These are phyloP conservation scores for Fusarium keratoplasticum DNA, from an alignment of 2,329 filamentous ascomycete species.

Conservation along the genomic window DNA sequence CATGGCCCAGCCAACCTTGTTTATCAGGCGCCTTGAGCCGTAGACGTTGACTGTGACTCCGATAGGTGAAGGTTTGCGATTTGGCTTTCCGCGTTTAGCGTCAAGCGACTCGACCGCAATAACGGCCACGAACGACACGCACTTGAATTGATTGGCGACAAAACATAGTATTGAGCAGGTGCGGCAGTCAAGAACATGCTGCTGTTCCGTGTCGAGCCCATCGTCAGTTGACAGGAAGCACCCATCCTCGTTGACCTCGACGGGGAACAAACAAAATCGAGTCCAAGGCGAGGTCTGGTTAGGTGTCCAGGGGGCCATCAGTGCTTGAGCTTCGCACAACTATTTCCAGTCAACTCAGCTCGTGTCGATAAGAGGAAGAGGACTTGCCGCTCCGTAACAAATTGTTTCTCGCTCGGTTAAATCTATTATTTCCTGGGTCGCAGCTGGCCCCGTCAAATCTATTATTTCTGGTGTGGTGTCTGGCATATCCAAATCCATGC, in stretches of 20 bases:
- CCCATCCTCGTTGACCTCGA: rapidly evolving
- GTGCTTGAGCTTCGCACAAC: not conserved
- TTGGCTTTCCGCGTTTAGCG: rapidly evolving
- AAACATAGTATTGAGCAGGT: not conserved
- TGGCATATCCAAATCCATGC: not conserved
- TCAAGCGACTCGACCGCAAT: rapidly evolving
- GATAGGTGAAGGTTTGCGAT: rapidly evolving
- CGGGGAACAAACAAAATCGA: not conserved
- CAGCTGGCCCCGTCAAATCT: too few relatives aligned
- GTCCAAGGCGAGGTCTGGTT: not conserved
- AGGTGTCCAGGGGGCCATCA: not conserved
- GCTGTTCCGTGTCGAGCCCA: not conserved
- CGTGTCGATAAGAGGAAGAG: rapidly evolving
- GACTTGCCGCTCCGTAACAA: constrained; percentile 2
- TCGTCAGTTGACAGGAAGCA: rapidly evolving
- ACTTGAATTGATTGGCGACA: rapidly evolving
- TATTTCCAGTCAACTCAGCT: not conserved
- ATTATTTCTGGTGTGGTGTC: too few relatives aligned
- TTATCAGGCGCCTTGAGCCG: rapidly evolving
- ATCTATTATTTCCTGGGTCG: too few relatives aligned
- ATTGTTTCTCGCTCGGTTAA: not conserved
- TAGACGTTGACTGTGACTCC: not conserved
- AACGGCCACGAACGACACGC: not conserved
- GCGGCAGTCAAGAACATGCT: not conserved
- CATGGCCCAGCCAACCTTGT: not conserved